Evolutionary conservation across 2,329 filamentous ascomycete species (phyloP).

Genomic region (Alternaria incomplexa): DNA sequence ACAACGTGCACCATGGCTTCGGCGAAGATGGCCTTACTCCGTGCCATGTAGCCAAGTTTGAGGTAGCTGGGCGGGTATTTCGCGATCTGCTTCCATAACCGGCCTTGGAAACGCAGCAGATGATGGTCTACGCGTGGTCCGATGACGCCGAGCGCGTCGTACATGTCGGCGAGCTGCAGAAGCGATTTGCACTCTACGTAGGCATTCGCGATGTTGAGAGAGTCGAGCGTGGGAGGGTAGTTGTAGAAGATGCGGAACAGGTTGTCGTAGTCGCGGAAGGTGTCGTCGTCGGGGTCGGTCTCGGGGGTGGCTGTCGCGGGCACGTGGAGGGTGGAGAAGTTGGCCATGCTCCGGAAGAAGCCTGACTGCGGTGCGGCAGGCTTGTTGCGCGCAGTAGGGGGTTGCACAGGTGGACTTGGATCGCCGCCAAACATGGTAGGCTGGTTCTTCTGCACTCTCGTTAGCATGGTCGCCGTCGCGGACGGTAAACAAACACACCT

Average conservation of each 20-base stretch:
- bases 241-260: slow-evolving; percentile 97
- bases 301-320: slow-evolving; percentile 47
- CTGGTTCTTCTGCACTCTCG: slow-evolving; percentile 29
- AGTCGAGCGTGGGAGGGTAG: slow-evolving; percentile 80
- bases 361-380: slow-evolving; percentile 67
- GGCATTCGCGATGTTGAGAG: slow-evolving; percentile 86
- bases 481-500: slow-evolving; percentile 54
- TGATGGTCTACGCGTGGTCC: slow-evolving; percentile 93
- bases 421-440: slow-evolving; percentile 65
- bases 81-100: slow-evolving; percentile 93
- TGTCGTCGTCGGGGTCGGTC: slow-evolving; percentile 70
- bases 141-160: slow-evolving; percentile 86
- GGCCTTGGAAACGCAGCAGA: slow-evolving; percentile 85
- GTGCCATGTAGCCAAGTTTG: slow-evolving; percentile 83
- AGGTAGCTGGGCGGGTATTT: slow-evolving; percentile 95
- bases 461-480: slow-evolving; percentile 13
- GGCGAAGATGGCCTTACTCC: slow-evolving; percentile 75
- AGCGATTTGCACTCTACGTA: slow-evolving; percentile 95
- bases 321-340: slow-evolving; percentile 66
- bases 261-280: slow-evolving; percentile 92
- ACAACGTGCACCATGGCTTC: slow-evolving; percentile 92
- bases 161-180: slow-evolving; percentile 88
- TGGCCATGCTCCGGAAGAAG: slow-evolving; percentile 89
- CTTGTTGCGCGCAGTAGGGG: slow-evolving; percentile 66
- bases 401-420: slow-evolving; percentile 47